These are phyloP conservation scores for Pythium plurisporium DNA, from an alignment of 352 stramenopile genomes.

Conservation along the genomic window DNA sequence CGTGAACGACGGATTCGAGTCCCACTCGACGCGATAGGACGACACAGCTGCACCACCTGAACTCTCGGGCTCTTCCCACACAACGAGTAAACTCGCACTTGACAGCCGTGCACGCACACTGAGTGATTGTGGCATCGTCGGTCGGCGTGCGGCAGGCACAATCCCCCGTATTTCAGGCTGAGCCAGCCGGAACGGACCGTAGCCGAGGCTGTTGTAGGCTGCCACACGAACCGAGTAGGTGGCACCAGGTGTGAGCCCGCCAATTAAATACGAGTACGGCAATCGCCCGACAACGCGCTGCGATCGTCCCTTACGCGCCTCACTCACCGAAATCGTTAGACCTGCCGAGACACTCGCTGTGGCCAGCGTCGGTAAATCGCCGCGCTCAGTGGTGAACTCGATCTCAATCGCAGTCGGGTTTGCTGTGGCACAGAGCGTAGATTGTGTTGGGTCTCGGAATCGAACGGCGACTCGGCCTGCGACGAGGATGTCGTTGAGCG, in stretches of 20 bases:
- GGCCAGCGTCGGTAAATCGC: slow-evolving; percentile 40
- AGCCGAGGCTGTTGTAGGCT: slow-evolving; percentile 94
- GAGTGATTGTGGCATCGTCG: slow-evolving; percentile 73
- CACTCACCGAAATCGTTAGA: slow-evolving; percentile 15
- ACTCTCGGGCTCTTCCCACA: slow-evolving; percentile 73
- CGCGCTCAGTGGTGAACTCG: slow-evolving; percentile 45
- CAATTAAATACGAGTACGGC: slow-evolving; percentile 82
- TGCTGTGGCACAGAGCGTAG: slow-evolving; percentile 37
- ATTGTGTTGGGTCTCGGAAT: slow-evolving; percentile 37
- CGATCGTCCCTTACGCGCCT: slow-evolving; percentile 47
- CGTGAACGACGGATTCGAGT: slow-evolving; percentile 84
- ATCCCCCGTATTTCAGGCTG: slow-evolving; percentile 26
- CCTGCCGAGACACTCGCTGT: neutral
- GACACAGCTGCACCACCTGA: slow-evolving; percentile 77
- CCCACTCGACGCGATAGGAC: slow-evolving; percentile 95
- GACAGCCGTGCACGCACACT: slow-evolving; percentile 67
- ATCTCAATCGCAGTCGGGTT: slow-evolving; percentile 39
- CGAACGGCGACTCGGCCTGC: slow-evolving; percentile 50
- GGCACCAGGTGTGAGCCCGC: slow-evolving; percentile 62
- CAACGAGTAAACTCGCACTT: slow-evolving; percentile 51
- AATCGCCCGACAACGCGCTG: slow-evolving; percentile 69
- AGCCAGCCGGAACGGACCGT: slow-evolving; percentile 63
- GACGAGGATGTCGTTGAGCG: slow-evolving; percentile 52
- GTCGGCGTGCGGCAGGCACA: slow-evolving; percentile 38
- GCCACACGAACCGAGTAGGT: slow-evolving; percentile 89